Percentiles rank a stretch among this genome's conserved stretches.
Conservation (phyloP, 2,329 filamentous ascomycete species). For the Trichoderma simmonsii region DNA sequence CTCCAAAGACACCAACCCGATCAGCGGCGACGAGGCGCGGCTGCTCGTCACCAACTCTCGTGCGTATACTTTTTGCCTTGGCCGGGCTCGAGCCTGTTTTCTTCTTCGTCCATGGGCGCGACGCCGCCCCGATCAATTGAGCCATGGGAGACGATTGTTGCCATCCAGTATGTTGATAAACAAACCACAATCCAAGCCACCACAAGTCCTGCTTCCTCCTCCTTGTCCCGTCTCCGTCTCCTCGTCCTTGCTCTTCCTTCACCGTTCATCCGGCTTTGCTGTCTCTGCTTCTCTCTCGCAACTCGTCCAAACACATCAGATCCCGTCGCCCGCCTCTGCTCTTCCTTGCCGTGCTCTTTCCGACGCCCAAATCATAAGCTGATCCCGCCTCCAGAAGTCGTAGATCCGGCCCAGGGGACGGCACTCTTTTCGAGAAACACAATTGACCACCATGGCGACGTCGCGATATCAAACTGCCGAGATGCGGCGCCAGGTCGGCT, state of each 20-base stretch:
- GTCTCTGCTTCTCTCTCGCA: neutral
- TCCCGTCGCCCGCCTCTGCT: neutral
- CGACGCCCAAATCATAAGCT: constrained; percentile 14
- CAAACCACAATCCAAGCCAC: constrained; percentile 14
- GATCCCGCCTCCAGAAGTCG: constrained; percentile 36
- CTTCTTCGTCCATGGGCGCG: constrained; percentile 41
- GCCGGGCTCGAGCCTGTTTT: constrained; percentile 16
- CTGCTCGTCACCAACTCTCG: constrained; percentile 19
- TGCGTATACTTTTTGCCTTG: constrained; percentile 22
- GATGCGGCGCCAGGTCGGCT: constrained; percentile 52
- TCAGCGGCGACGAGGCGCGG: constrained; percentile 4
- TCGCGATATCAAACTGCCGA: constrained; percentile 46
- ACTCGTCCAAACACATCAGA: neutral
- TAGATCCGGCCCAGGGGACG: constrained; percentile 41
- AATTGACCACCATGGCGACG: constrained; percentile 42
- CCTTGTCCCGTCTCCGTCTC: neutral
- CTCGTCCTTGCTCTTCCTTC: neutral
- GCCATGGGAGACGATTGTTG: constrained; percentile 47
- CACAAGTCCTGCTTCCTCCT: neutral
- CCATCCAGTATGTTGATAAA: constrained; percentile 41
- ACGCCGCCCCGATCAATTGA: constrained; percentile 41
- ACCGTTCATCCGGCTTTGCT: neutral
- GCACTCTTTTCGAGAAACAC: constrained; percentile 27
- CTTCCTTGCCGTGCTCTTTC: neutral
- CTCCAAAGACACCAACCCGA: neutral